phyloP scores from a whole-genome alignment of 768 basidiomycete species.

The Tulasnella calospora region DNA sequence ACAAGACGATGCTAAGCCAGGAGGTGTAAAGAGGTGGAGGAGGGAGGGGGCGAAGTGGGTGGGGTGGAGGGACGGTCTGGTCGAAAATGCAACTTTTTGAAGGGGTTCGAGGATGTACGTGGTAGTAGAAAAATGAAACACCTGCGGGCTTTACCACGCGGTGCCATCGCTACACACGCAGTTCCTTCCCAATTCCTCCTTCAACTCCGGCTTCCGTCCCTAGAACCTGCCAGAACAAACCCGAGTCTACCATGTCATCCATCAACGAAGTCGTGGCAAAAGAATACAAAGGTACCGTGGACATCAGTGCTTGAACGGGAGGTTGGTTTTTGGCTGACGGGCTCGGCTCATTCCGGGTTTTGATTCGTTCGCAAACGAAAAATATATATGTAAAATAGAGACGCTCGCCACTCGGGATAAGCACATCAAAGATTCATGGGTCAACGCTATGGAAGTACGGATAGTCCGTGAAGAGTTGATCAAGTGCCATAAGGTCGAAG shows the following conservation, averaged over 20 bases:
- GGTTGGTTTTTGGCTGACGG: neutral
- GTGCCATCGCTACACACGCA: neutral
- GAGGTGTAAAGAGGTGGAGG: neutral
- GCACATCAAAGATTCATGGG: constrained; percentile 85
- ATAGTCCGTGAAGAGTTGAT: constrained; percentile 82
- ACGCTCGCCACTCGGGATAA: constrained; percentile 50
- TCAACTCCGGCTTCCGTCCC: neutral
- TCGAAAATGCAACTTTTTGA: constrained; percentile 14
- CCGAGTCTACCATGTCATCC: neutral
- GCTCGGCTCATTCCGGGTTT: neutral
- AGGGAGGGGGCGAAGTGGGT: neutral
- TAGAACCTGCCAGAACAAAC: neutral
- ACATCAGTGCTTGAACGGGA: neutral
- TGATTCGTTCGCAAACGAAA: neutral
- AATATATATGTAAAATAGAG: constrained; percentile 22
- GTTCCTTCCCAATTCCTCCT: neutral
- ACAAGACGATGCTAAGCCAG: neutral
- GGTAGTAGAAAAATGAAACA: constrained; percentile 12
- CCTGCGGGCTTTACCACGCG: constrained; percentile 10
- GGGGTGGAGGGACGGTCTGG: neutral
- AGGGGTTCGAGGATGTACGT: neutral
- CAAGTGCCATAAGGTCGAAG: constrained; percentile 85
- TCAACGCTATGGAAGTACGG: constrained; percentile 87
- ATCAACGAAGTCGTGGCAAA: neutral
- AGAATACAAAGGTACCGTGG: constrained; percentile 8